Conservation (phyloP, 2,329 filamentous ascomycete species). For the Monosporascus sp. region DNA sequence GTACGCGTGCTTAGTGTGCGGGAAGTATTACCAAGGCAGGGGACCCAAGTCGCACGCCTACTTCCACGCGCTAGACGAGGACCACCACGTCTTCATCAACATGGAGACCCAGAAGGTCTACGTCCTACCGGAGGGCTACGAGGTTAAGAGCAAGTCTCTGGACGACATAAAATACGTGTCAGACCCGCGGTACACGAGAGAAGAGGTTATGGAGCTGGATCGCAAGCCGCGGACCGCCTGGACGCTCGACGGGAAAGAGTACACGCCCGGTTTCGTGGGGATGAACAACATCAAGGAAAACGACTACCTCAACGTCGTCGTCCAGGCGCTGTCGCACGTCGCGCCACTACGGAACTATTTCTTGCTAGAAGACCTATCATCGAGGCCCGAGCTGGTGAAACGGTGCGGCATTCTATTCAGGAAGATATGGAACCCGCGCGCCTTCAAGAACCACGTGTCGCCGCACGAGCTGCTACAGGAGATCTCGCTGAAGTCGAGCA, state of each 20-base stretch:
- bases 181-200: conserved; percentile 77
- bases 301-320: conserved; percentile 94
- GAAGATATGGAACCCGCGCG: conserved; percentile 96
- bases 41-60: conserved; percentile 95
- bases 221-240: conserved; percentile 57
- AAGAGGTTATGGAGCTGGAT: conserved; percentile 78
- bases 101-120: conserved; percentile 90
- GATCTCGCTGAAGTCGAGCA: conserved; percentile 82
- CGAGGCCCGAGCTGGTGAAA: conserved; percentile 72
- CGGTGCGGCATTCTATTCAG: conserved; percentile 84
- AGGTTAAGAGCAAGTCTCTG: conserved; percentile 88
- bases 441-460: conserved; percentile 94
- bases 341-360: conserved; percentile 86
- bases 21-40: conserved; percentile 94
- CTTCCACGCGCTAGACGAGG: conserved; percentile 91
- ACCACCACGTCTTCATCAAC: conserved; percentile 97
- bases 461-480: conserved; percentile 96
- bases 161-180: conserved; percentile 99
- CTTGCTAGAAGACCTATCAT: conserved; percentile 75
- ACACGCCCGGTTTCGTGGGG: conserved; percentile 90
- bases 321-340: conserved; percentile 88
- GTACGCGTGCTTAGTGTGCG: conserved; percentile 94
- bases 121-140: conserved; percentile 92
- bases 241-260: conserved; percentile 78
- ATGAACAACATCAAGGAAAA: conserved; percentile 99